Base-by-base conservation (phyloP, 2,329 filamentous ascomycete genomes). In the Epichloe coenophiala region DNA sequence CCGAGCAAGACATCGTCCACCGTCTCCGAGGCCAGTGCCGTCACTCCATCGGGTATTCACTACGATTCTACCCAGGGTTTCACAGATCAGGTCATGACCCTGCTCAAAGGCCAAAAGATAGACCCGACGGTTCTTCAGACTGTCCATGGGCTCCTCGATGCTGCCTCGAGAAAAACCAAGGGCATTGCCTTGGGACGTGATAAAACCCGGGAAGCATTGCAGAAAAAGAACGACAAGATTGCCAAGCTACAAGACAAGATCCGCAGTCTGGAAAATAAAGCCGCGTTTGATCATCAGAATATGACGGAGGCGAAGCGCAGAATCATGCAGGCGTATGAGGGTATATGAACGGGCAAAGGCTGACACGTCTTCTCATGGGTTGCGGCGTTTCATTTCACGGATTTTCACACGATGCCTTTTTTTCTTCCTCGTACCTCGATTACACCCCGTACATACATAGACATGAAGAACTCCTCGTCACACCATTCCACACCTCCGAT, bases 121-220 rank as follows among this genome's bases (percentile, higher is more conserved):
- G 65, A 68, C 21, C 59, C 63, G 1, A 52, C 59, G 0, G 65
- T 69, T 1, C 63, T 69, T 4, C 52, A 56, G 2, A 64, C 60
- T 21, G 62, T 84, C 2, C 62, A 64, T 1, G 53, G 56, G 23
- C 57, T 77, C 7, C 68, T 87, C 35, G 70, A 73, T 37, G 75
- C 67, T 43, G 73, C 86, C 55, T 75, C 78, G 15, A 65, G 81
- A 48, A 74, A 72, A 48, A 72, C 74, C 0, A 77, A 76, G 58
- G 86, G 85, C 0, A 71, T 86, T 19, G 71, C 72, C 39, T 75
- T 75, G 54, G 83, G 84, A 0, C 71, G 85, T 2, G 84, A 91
- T 53, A 76, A 83, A 6, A 74, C 77, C 3, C 69, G 86, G n/a
- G 63, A 76, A 8, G 76, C 75, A 4, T 60, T 87, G 36, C 81